Evolutionary conservation across 805 yeast species (phyloP), one percentile per base, ranked within the genome.

Genomic region (Teunomyces cretensis): DNA sequence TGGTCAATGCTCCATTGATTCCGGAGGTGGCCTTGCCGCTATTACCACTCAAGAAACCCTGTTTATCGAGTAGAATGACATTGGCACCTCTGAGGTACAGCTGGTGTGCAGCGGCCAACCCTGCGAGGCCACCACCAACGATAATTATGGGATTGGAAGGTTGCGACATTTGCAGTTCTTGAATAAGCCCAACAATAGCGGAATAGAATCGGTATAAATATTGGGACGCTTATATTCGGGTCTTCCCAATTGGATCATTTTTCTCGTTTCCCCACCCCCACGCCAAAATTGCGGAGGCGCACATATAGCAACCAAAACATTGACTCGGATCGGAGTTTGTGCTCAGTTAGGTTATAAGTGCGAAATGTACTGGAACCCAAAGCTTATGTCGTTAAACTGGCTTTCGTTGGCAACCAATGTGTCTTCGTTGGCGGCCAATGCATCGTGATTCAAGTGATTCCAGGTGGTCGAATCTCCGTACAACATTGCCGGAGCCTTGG

Each of bases 391-490:
- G 31, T 80, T 75, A 53, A 76, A 78, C 15, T 78, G 75, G 14
- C 75, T 68, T 61, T 94, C 99, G 56, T 86, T 89, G 51, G 80
- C 77, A 48, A 94, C 69, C 41, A 94, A 68, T 48, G 80, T 76
- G 60, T 94, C 99, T 55, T 89, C 87, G 15, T 91, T 87, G 27
- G 68, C 66, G 22, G 63, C 68, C 57, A 94, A 70, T 2, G 78
- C 80, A 3, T 71, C 76, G 48, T 78, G 87, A 48, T 83, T 78
- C 46, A 88, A 74, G 68, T 94, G 99, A 62, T 94, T 92, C 99
- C 99, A 92, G 0, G 97, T 84, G 0, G 97, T 94, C 0, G 98
- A 88, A 65, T 94, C 99, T 51, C 99, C 99, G 61, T 94, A 94
- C 28, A 94, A 68, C 96, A 94, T 91, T 0, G 96, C 95, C 0